Evolutionary conservation across 1,284 basidiomycete genomes (phyloP), one percentile per base, ranked within the genome.

Genomic region (Leccinum brunneo-olivaceum): DNA sequence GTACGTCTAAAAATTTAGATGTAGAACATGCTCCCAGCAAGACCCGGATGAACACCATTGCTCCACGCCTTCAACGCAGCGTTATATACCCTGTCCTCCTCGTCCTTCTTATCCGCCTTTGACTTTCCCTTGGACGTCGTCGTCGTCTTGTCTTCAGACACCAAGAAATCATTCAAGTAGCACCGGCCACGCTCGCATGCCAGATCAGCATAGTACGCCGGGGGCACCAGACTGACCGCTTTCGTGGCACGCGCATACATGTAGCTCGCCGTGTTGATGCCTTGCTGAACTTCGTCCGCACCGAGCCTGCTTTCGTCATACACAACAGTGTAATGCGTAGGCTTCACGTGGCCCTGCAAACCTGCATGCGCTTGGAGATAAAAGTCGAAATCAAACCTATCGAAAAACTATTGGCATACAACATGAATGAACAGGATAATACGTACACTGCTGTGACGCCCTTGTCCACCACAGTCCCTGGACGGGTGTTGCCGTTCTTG

Each of bases 121-220:
- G 43, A 34, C 35, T 48, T 53, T 12, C 51, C 53, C 39, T 58
- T 56, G 47, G 60, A 50, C 24, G 44, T 43, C 37, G 53, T 58
- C 57, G 47, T 67, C 28, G 63, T 67, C 51, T 67, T 68, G 48
- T 76, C 75, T 33, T 77, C 74, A 4, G 60, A 64, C 16, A 68
- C 65, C 53, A 87, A 61, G 45, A 84, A 78, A 2, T 79, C 75
- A 49, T 84, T 82, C 34, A 88, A 52, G 54, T 85, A 88, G 56
- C 69, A 80, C 27, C 84, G 64, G 0, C 79, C 85, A 8, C 84
- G 68, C 61, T 87, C 83, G 58, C 84, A 87, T 1, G 83, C 84
- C 38, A 88, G 64, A 61, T 87, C 84, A 12, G 84, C 81, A 51
- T 85, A 85, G 57, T 86, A 86, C 0, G 83, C 84, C 0, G 84